A percentile compares a stretch with the other conserved stretches of the same genome.
These are phyloP conservation scores for Besnoitia besnoiti DNA, from an alignment of 169 alveolate species.

Conservation along the genomic window DNA sequence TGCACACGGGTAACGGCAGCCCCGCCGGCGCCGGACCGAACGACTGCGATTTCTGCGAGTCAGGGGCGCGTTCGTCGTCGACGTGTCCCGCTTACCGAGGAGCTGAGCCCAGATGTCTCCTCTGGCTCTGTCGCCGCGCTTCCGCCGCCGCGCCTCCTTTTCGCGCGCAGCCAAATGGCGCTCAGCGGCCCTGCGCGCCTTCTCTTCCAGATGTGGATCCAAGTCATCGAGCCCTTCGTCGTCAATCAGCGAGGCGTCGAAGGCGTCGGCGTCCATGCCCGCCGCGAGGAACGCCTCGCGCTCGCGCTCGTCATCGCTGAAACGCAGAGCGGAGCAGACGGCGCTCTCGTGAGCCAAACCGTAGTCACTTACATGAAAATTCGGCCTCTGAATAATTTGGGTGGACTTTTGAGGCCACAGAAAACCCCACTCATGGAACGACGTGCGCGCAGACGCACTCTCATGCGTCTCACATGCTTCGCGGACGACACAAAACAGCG, in stretches of 20 bases:
- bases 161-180: slow-evolving; percentile 31
- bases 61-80: no score
- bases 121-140: not conserved
- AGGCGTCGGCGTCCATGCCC: slow-evolving; percentile 39
- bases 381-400: not conserved
- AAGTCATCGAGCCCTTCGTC: slow-evolving; percentile 18
- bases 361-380: not conserved
- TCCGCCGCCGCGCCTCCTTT: not conserved
- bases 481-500: not conserved
- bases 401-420: not conserved
- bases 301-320: slow-evolving; percentile 25
- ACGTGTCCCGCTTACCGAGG: slow-evolving; percentile 20
- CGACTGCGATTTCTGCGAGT: no score
- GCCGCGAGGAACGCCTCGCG: slow-evolving; percentile 34
- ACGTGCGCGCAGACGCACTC: no score
- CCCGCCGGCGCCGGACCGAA: no score
- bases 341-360: no score
- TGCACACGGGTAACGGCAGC: no score
- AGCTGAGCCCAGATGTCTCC: slow-evolving; percentile 43
- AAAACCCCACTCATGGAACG: no score
- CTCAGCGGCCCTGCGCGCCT: slow-evolving; percentile 28
- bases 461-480: not conserved
- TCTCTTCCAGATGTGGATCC: slow-evolving; percentile 14
- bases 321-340: no score
- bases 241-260: slow-evolving; percentile 24